Evolutionary conservation across 495 filamentous ascomycete genomes (phyloP), one percentile per base, ranked within the genome.

Genomic region (Tuber melanosporum): DNA sequence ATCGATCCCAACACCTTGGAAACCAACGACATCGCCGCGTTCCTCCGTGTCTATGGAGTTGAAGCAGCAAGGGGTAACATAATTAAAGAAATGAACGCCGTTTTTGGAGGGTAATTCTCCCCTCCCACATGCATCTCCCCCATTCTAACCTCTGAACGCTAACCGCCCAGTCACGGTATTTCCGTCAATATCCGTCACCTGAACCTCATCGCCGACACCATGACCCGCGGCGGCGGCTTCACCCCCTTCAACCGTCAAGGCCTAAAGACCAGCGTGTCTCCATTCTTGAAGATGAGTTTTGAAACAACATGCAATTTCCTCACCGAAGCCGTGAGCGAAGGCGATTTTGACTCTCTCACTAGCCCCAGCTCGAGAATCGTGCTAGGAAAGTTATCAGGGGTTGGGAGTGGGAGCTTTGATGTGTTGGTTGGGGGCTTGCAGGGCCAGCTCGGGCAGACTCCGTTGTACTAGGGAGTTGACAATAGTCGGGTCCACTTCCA

Each of bases 261-360:
- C 26, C 84, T 98, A 73, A 92, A 90, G 83, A 89, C 91, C 76
- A 92, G 91, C 82, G 90, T 93, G 22, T 94, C 91, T 73, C 94
- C 95, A 1, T 94, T 98, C 78, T 91, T 94, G 85, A 97, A 98
- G 88, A 97, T 97, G 94, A 96, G 93, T 84, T 98, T 98, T 87
- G 94, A 99, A 88, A 98, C 95, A 9, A 98, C 95, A 36, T 89
- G 97, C 47, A 92, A 91, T 2, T 98, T 97, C 86, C 87, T 98
- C 84, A 92, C 91, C 84, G 95, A 97, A 79, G 94, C 95, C 42
- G 93, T 97, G 26, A 84, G 95, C 66, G 94, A 97, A 81, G 89
- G 92, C 73, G 95, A 97, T 84, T 92, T 90, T 87, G 95, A 99
- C 85, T 91, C 92, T 82, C 87, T 99, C 73, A 91, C 88, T 76